phyloP scores from a whole-genome alignment of 1,284 basidiomycete species.

The Pseudozyma flocculosa region DNA sequence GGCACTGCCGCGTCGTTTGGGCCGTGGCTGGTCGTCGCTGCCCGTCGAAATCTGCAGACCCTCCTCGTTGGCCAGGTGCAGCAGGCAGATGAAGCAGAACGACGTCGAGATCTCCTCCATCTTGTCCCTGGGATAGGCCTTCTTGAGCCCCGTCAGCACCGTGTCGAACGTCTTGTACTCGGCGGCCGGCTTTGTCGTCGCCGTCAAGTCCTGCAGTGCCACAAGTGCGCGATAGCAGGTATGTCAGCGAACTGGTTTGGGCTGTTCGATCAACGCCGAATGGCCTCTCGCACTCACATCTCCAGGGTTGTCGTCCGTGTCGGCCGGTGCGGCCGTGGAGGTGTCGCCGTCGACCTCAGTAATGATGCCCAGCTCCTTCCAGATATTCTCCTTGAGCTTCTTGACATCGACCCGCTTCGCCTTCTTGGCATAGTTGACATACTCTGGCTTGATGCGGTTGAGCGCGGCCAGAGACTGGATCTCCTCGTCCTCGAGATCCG shows the following conservation, averaged over 20 bases:
- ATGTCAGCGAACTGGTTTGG: too few species aligned
- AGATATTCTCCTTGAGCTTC: conserved; percentile 96
- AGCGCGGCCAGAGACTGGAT: conserved; percentile 77
- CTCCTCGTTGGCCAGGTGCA: conserved; percentile 93
- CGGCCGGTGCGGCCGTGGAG: conserved; percentile 2
- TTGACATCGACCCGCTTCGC: conserved; percentile 96
- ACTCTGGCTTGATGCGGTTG: conserved; percentile 75
- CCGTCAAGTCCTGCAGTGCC: conserved; percentile 2
- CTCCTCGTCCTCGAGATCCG: conserved; percentile 74
- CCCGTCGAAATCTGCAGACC: conserved; percentile 64
- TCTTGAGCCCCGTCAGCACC: conserved; percentile 79
- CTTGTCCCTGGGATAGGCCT: conserved; percentile 84
- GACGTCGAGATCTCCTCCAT: conserved; percentile 98
- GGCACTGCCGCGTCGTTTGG: conserved; percentile 20
- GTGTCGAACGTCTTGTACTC: conserved; percentile 65
- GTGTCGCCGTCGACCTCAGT: conserved; percentile 17
- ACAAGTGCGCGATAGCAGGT: too few species aligned
- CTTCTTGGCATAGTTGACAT: conserved; percentile 90
- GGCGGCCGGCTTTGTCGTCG: conserved; percentile 1
- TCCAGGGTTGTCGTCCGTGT: conserved; percentile 1
- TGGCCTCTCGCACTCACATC: too few species aligned
- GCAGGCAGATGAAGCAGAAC: conserved; percentile 97
- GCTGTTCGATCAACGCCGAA: too few species aligned
- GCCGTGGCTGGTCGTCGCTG: conserved; percentile 16
- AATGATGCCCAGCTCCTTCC: conserved; percentile 71